These are phyloP conservation scores for Rhizodiscina lignyota DNA, from an alignment of 495 filamentous ascomycete species.

Conservation along the genomic window DNA sequence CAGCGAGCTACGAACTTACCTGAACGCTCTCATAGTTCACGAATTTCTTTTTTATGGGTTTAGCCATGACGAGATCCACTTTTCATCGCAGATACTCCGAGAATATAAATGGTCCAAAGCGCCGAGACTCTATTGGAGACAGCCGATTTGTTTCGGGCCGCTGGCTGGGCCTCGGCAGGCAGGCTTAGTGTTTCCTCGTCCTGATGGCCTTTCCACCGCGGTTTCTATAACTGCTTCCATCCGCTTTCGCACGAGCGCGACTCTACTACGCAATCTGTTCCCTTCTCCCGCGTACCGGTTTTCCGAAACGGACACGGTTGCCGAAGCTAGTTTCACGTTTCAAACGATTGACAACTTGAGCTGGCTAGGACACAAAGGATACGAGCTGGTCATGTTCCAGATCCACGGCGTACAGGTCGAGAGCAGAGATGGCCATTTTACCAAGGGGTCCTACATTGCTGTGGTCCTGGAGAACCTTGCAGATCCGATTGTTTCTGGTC, in stretches of 20 bases:
- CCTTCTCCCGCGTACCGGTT: conserved; percentile 19
- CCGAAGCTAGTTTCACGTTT: conserved; percentile 30
- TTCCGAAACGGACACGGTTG: conserved; percentile 19
- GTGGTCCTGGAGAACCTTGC: conserved; percentile 36
- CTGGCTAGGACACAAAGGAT: conserved; percentile 39
- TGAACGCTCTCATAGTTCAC: conserved; percentile 30
- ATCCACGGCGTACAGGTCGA: conserved; percentile 40
- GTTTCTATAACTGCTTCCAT: conserved; percentile 35
- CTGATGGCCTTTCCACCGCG: conserved; percentile 26
- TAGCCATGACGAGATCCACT: conserved; percentile 41
- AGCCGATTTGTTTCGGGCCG: conserved; percentile 39
- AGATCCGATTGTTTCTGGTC: conserved; percentile 33
- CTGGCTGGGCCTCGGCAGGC: conserved; percentile 35
- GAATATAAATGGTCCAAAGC: conserved; percentile 27
- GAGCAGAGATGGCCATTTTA: conserved; percentile 28
- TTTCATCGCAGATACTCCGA: conserved; percentile 31
- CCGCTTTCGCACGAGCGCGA: conserved; percentile 39
- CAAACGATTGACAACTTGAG: conserved; percentile 33
- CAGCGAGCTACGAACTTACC: too few species aligned
- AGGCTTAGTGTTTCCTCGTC: conserved; percentile 13
- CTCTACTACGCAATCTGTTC: conserved; percentile 39
- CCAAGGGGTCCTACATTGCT: conserved; percentile 35
- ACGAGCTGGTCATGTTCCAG: conserved; percentile 37
- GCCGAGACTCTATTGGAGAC: conserved; percentile 29
- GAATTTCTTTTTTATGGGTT: conserved; percentile 38